Conservation (phyloP, 2,329 filamentous ascomycete species). For the Emergomyces pasteurianus region DNA sequence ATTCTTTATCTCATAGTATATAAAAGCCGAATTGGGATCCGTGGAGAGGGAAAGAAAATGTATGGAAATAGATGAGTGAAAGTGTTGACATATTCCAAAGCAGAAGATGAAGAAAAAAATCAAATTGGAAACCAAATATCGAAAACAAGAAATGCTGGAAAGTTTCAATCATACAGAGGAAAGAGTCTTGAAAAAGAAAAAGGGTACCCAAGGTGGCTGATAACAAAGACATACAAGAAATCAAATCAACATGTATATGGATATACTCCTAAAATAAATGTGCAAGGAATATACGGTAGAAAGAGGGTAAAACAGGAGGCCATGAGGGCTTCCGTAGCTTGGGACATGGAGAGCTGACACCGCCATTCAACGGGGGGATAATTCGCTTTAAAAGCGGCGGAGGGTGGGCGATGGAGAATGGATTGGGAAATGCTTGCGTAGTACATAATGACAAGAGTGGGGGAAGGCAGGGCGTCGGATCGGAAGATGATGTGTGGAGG, state of each 20-base stretch:
- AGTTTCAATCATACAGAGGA: neutral
- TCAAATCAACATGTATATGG: neutral
- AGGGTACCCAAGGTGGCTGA: neutral
- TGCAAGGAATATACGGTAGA: neutral
- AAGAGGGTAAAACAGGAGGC: neutral
- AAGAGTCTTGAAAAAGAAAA: neutral
- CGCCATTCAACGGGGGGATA: neutral
- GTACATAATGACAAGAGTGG: neutral
- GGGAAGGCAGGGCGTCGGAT: neutral
- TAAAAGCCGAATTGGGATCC: neutral
- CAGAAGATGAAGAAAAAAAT: neutral
- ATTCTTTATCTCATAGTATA: neutral
- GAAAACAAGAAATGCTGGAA: neutral
- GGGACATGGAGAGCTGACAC: neutral
- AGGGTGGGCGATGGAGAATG: neutral
- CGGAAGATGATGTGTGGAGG: neutral
- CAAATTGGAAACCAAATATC: neutral
- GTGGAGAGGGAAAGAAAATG: too few relatives aligned
- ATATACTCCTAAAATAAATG: neutral
- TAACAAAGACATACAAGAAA: neutral
- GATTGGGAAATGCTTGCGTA: neutral
- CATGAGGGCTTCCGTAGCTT: neutral
- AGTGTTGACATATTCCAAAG: neutral
- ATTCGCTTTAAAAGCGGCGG: neutral
- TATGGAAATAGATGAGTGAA: neutral